These are phyloP conservation scores for Globisporangium viniferum DNA, from an alignment of 352 stramenopile species.

Conservation along the genomic window DNA sequence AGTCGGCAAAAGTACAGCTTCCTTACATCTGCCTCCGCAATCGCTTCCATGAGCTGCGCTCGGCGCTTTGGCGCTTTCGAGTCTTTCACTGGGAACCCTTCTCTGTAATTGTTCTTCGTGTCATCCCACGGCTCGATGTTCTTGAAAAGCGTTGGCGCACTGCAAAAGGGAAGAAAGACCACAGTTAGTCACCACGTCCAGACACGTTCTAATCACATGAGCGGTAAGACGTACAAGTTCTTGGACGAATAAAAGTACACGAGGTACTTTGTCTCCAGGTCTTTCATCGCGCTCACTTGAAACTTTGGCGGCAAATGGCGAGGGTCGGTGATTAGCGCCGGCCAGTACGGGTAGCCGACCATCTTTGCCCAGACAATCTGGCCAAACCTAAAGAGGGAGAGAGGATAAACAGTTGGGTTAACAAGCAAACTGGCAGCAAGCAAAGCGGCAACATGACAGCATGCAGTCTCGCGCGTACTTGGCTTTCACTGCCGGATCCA, in stretches of 20 bases:
- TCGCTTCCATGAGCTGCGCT: conserved; percentile 58
- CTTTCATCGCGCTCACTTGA: conserved; percentile 44
- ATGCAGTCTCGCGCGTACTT: conserved; percentile 24
- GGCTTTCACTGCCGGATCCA: conserved; percentile 55
- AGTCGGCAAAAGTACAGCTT: neutral
- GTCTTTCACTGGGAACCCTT: conserved; percentile 60
- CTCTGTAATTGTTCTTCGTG: conserved; percentile 59
- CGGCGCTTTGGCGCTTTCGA: conserved; percentile 74
- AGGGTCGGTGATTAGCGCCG: conserved; percentile 68
- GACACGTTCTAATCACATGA: neutral
- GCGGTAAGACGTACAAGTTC: conserved; percentile 45
- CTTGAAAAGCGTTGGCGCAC: conserved; percentile 54
- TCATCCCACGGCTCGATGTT: conserved; percentile 75
- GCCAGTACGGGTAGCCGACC: conserved; percentile 80
- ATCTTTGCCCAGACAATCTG: conserved; percentile 84
- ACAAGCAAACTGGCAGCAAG: neutral
- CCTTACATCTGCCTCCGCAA: conserved; percentile 63
- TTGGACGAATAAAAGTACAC: conserved; percentile 81
- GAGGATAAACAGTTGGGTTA: neutral
- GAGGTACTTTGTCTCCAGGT: conserved; percentile 65
- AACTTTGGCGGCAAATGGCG: conserved; percentile 40
- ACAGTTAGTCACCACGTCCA: neutral
- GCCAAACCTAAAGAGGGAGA: conserved; percentile 43
- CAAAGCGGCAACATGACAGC: neutral
- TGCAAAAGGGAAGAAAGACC: conserved; percentile 16